Evolutionary conservation across 2,329 filamentous ascomycete genomes (phyloP).

Genomic region (Aschersonia sp.): DNA sequence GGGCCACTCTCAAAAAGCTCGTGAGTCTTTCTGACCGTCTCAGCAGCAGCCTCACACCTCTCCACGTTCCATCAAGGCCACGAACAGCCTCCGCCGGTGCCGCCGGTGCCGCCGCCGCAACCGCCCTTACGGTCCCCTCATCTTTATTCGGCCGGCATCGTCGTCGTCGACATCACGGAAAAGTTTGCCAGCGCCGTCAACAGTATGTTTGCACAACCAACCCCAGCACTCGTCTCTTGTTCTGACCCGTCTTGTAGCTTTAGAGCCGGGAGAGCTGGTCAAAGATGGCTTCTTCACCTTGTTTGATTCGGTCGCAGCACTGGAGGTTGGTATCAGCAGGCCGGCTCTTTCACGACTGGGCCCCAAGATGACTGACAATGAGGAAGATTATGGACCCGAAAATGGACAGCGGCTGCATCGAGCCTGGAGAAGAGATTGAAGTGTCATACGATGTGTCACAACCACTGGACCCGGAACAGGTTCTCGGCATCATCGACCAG

Average conservation of each 20-base stretch:
- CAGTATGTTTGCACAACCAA: conserved; percentile 20
- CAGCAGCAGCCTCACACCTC: conserved; percentile 24
- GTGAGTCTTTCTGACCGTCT: conserved; percentile 10
- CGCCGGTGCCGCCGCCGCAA: conserved; percentile 9
- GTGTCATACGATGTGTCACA: conserved; percentile 64
- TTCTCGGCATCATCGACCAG: conserved; percentile 89
- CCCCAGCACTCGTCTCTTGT: conserved; percentile 5
- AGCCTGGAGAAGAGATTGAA: conserved; percentile 67
- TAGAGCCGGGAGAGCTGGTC: conserved; percentile 68
- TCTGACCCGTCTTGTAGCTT: conserved; percentile 33
- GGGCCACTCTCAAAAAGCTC: neutral
- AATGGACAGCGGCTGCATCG: conserved; percentile 89
- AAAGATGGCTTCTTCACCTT: conserved; percentile 92
- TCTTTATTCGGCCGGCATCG: conserved; percentile 30
- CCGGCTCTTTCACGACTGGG: neutral
- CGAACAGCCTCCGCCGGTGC: neutral
- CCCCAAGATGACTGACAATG: neutral
- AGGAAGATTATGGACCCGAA: conserved; percentile 92
- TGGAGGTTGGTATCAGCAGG: conserved; percentile 40
- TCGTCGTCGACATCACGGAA: conserved; percentile 43
- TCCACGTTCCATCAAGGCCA: conserved; percentile 8
- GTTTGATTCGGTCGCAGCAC: conserved; percentile 81
- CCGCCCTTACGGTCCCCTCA: conserved; percentile 19
- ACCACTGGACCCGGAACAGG: conserved; percentile 58
- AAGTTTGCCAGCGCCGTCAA: conserved; percentile 38